phyloP scores from a whole-genome alignment of 208 protist species.

The Willaertia magna region DNA sequence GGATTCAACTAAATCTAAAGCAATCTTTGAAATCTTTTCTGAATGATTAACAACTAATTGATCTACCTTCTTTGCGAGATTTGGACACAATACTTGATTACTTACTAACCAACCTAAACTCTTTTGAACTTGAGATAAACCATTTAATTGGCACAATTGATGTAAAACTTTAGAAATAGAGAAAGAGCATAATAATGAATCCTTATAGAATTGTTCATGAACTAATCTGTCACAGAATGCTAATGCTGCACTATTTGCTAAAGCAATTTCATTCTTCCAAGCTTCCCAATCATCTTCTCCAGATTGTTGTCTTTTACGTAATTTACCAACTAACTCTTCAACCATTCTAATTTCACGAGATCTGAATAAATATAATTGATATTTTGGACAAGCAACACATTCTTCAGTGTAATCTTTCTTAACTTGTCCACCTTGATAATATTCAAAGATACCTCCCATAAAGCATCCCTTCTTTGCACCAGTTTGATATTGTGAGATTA shows the following conservation, averaged over 20 bases:
- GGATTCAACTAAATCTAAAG: neutral
- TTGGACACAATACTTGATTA: neutral
- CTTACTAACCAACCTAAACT: neutral
- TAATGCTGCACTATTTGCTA: neutral
- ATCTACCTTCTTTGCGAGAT: neutral
- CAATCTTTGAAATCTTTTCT: neutral
- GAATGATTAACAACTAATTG: neutral
- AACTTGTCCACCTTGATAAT: neutral
- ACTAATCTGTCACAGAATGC: neutral
- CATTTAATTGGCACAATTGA: neutral
- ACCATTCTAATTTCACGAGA: neutral
- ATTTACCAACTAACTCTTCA: neutral
- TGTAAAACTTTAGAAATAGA: neutral
- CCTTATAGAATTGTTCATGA: neutral
- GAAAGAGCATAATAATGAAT: neutral
- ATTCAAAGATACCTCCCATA: neutral
- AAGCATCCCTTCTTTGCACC: neutral
- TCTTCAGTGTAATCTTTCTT: neutral
- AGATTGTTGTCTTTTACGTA: neutral
- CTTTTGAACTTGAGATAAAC: neutral
- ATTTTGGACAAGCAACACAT: neutral
- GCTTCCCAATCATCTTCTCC: conserved; percentile 6
- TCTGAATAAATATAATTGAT: neutral
- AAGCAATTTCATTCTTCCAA: neutral
- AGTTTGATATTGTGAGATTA: neutral